Evolutionary conservation across 345 rosid species (phyloP), one percentile per base, ranked within the genome.

Genomic region (Hibiscus mutabilis): DNA sequence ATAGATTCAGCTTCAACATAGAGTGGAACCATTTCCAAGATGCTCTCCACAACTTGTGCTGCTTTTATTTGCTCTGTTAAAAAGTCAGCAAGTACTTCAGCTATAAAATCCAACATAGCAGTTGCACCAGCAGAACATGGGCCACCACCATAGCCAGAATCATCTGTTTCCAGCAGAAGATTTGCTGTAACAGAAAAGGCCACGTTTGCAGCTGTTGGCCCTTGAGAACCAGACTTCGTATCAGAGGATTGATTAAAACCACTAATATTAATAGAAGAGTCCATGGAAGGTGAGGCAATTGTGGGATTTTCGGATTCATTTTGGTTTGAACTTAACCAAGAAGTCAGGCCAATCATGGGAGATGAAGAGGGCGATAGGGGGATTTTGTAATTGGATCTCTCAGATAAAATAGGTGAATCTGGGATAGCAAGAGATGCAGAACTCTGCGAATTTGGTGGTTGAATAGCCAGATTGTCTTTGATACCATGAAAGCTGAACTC

Each of bases 91-190:
- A 95, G 92, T 81, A 89, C 96, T 86, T 95, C 99, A 24, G 97
- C 98, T 83, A 92, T 78, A 79, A 95, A 95, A 86, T 95, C 99
- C 78, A 95, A 81, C 75, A 89, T 80, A 51, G 98, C 98, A 81
- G 97, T 91, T 46, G 98, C 98, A 76, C 92, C 99, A 51, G 98
- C 98, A 81, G 96, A 92, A 82, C 99, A 95, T 66, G 98, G 98
- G 75, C 99, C 99, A 11, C 99, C 98, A 52, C 98, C 99, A 73
- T 89, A 95, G 68, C 99, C 97, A 76, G 88, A 84, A 81, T 95
- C 98, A 86, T 95, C 98, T 59, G 84, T 79, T 82, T 92, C 97
- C 29, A 90, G 85, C 37, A 95, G 96, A 73, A 91, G 79, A 74
- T 86, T 88, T 63, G 93, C 80, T 71, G 80, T 87, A 46, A 95